A percentile compares a stretch with the other conserved stretches of the same genome.
phyloP scores from a whole-genome alignment of 2,329 filamentous ascomycete genomes.

The Alternaria arborescens region DNA sequence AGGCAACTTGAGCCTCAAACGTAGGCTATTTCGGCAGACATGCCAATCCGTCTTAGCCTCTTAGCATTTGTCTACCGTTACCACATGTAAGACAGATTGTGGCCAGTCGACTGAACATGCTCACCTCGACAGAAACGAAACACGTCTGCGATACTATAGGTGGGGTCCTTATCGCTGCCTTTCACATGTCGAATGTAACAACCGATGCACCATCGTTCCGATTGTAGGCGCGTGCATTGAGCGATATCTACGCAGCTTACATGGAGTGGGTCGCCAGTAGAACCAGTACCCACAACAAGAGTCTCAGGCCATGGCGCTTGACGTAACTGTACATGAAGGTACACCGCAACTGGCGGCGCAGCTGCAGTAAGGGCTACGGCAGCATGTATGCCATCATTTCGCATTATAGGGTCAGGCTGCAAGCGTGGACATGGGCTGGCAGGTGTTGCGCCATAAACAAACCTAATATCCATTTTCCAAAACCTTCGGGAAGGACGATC shows the following conservation, averaged over 20 bases:
- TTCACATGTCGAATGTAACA: constrained; percentile 1
- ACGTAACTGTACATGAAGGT: constrained; percentile 40
- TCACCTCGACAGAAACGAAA: neutral
- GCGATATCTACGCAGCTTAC: constrained; percentile 26
- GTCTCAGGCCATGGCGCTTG: constrained; percentile 30
- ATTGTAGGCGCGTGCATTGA: constrained; percentile 21
- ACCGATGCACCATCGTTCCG: neutral
- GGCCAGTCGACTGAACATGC: neutral
- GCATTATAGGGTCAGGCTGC: constrained; percentile 1
- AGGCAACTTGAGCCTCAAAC: constrained; percentile 30
- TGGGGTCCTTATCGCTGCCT: neutral
- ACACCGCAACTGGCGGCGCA: constrained; percentile 8
- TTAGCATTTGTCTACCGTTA: neutral
- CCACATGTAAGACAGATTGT: neutral
- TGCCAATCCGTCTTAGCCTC: constrained; percentile 9
- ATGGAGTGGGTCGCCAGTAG: constrained; percentile 25
- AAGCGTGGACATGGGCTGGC: neutral
- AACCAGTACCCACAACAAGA: constrained; percentile 36
- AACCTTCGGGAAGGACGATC: neutral
- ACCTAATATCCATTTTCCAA: neutral
- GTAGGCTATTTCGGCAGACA: constrained; percentile 15
- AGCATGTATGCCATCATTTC: constrained; percentile 4
- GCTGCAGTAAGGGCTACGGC: constrained; percentile 1
- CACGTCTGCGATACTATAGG: neutral
- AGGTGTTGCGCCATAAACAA: neutral